A percentile compares a stretch with the other conserved stretches of the same genome.
Conservation (phyloP, 2,329 filamentous ascomycete species). For the Cytospora piceae region DNA sequence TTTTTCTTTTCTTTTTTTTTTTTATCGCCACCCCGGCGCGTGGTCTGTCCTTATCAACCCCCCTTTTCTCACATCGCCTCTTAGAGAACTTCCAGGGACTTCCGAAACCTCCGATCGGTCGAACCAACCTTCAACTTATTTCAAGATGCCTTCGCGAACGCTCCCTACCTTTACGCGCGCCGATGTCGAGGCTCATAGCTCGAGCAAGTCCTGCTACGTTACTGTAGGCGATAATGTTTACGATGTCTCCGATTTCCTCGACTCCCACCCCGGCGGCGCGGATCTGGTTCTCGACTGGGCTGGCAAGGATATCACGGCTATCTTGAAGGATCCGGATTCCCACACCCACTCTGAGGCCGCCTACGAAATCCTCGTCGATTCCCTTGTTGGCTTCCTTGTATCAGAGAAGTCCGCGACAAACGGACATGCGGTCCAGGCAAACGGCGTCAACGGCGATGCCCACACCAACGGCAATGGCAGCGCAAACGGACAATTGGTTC, state of each 20-base stretch:
- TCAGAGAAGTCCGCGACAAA: conserved; percentile 53
- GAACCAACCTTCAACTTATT: conserved; percentile 9
- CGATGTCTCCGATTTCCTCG: conserved; percentile 89
- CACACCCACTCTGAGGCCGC: conserved; percentile 88
- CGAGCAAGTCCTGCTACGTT: conserved; percentile 85
- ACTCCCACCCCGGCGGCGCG: conserved; percentile 87
- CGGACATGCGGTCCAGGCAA: conserved; percentile 9
- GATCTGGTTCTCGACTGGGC: conserved; percentile 89
- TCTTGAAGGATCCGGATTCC: conserved; percentile 80
- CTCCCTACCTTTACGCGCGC: conserved; percentile 81
- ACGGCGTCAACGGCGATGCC: conserved; percentile 41
- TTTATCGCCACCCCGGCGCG: conserved; percentile 15
- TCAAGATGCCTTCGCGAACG: conserved; percentile 74
- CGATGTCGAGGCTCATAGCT: conserved; percentile 82
- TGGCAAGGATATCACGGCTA: conserved; percentile 81
- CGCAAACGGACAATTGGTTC: conserved; percentile 42
- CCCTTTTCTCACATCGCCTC: conserved; percentile 1
- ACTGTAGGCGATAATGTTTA: conserved; percentile 89
- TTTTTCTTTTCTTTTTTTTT: neutral
- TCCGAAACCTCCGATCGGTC: conserved; percentile 10
- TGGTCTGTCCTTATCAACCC: conserved; percentile 15
- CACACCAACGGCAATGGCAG: conserved; percentile 38
- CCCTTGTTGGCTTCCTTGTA: conserved; percentile 78
- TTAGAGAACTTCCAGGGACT: conserved; percentile 6
- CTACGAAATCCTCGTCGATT: conserved; percentile 94